Evolutionary conservation across 768 basidiomycete genomes (phyloP).

Genomic region (Boletus vinaceobasis): DNA sequence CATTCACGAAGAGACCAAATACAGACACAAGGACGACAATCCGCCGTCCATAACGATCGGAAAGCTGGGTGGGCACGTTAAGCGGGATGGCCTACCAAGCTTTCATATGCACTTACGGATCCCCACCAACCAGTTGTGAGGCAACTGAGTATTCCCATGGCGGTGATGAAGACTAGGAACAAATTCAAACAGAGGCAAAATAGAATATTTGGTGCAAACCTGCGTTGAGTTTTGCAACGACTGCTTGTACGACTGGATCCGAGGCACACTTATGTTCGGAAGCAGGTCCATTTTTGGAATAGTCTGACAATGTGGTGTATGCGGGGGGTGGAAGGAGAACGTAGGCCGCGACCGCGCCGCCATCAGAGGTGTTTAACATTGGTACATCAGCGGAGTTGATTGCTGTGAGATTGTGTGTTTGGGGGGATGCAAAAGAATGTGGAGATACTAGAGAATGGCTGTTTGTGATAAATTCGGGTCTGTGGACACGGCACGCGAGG

Average conservation of each 20-base stretch:
- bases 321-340: constrained; percentile 2
- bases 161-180: constrained; percentile 54
- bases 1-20: constrained; percentile 57
- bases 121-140: constrained; percentile 88
- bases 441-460: not conserved
- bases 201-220: constrained; percentile 36
- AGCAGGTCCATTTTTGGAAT: not conserved
- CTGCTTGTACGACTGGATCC: constrained; percentile 73
- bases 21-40: constrained; percentile 58
- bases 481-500: constrained; percentile 66
- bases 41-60: constrained; percentile 75
- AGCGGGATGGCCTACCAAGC: not conserved
- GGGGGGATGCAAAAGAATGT: not conserved
- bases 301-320: not conserved
- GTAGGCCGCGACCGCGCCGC: not conserved
- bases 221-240: constrained; percentile 61
- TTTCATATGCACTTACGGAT: constrained; percentile 46
- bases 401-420: not conserved
- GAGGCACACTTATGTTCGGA: constrained; percentile 44
- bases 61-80: constrained; percentile 44
- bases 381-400: not conserved
- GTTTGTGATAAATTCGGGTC: constrained; percentile 45
- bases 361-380: not conserved
- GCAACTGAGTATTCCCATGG: constrained; percentile 70
- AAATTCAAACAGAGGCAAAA: not conserved